Percentiles rank a stretch among this genome's conserved stretches.
Evolutionary conservation across 768 basidiomycete species (phyloP).

Genomic region (Cystofilobasidium capitatum): DNA sequence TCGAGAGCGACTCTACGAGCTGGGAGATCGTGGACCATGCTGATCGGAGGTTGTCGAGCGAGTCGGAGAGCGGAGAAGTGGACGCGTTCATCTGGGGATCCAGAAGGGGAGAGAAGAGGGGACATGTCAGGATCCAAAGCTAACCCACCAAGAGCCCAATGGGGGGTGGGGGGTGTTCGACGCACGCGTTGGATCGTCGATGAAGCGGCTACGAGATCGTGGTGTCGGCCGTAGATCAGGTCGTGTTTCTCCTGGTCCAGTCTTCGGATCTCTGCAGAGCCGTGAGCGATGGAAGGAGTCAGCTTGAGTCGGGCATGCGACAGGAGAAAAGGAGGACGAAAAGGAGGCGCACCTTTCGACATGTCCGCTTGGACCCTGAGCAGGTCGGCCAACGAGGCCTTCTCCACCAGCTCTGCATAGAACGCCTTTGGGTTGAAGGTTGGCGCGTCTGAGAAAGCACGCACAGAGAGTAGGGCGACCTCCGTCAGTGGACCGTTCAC

Average conservation of each 20-base stretch:
- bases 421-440: slow-evolving; percentile 75
- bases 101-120: neutral
- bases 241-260: slow-evolving; percentile 81
- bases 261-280: slow-evolving; percentile 62
- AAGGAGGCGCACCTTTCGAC: slow-evolving; percentile 48
- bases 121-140: neutral
- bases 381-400: slow-evolving; percentile 60
- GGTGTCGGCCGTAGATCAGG: slow-evolving; percentile 89
- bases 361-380: slow-evolving; percentile 76
- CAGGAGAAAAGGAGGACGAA: no score
- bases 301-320: no score
- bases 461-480: no score
- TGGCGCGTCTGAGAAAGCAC: slow-evolving; percentile 68
- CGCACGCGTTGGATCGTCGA: slow-evolving; percentile 60
- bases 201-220: slow-evolving; percentile 85
- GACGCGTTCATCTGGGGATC: slow-evolving; percentile 22
- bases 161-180: no score
- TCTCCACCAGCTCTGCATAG: slow-evolving; percentile 77
- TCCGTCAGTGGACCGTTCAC: no score
- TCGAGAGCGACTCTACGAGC: slow-evolving; percentile 17
- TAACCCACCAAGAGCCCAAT: no score
- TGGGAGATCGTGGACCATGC: slow-evolving; percentile 25
- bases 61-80: slow-evolving; percentile 24
- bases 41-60: slow-evolving; percentile 18
- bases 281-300: neutral